Percentiles rank a stretch among this genome's conserved stretches.
Evolutionary conservation across 768 basidiomycete genomes (phyloP).

Genomic region (Leccinum disarticulatum): DNA sequence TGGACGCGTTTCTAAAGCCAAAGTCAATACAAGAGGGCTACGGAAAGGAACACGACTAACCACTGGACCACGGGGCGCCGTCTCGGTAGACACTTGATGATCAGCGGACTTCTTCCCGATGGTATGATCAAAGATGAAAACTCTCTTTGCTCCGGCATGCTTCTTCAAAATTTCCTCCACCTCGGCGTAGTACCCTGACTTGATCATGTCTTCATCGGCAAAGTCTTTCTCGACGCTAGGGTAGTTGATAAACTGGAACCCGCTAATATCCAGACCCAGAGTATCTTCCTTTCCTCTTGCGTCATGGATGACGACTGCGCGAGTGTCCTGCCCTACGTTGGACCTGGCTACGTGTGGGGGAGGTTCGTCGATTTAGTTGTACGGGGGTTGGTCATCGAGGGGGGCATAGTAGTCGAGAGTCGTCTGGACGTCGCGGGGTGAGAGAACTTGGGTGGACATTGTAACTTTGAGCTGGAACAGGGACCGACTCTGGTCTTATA

Average conservation of each 20-base stretch:
- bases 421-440: slow-evolving; percentile 37
- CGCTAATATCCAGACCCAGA: slow-evolving; percentile 39
- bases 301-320: slow-evolving; percentile 29
- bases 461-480: background rate
- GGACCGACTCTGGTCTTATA: slow-evolving; percentile 8
- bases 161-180: slow-evolving; percentile 42
- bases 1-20: slow-evolving; percentile 13
- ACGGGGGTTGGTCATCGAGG: slow-evolving; percentile 31
- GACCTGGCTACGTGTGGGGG: slow-evolving; percentile 26
- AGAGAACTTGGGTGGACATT: slow-evolving; percentile 25
- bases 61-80: slow-evolving; percentile 32
- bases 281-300: slow-evolving; percentile 31
- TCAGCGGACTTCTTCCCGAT: slow-evolving; percentile 30
- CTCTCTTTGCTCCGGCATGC: slow-evolving; percentile 37
- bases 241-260: slow-evolving; percentile 41
- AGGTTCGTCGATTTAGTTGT: slow-evolving; percentile 34
- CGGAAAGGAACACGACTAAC: slow-evolving; percentile 28
- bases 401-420: slow-evolving; percentile 38
- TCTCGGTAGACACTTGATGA: slow-evolving; percentile 1
- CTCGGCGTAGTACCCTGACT: slow-evolving; percentile 41
- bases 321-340: slow-evolving; percentile 31
- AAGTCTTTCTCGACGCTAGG: slow-evolving; percentile 39
- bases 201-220: slow-evolving; percentile 39
- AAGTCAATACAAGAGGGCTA: background rate
- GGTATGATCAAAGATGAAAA: slow-evolving; percentile 48